Evolutionary conservation across 768 basidiomycete genomes (phyloP).

Genomic region (Pleurotus salmoneostramineus): DNA sequence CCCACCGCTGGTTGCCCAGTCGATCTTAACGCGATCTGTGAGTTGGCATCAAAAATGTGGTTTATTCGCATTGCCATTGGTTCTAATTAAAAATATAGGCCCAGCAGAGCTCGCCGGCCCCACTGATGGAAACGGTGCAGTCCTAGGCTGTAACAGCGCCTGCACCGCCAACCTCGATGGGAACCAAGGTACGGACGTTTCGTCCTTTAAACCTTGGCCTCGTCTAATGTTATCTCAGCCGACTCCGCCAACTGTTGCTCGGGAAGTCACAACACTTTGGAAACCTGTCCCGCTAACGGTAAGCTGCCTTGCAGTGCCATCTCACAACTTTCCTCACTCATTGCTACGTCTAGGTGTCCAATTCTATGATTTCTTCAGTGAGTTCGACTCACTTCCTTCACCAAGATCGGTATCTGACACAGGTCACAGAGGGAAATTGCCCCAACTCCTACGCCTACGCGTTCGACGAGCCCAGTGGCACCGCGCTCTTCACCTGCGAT

Average conservation of each 20-base stretch:
- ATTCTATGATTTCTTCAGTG: conserved; percentile 36
- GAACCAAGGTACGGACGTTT: conserved; percentile 27
- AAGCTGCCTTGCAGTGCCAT: not conserved
- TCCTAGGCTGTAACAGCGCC: not conserved
- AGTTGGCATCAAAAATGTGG: conserved; percentile 18
- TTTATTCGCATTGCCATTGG: no score
- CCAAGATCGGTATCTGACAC: not conserved
- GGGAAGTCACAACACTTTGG: conserved; percentile 45
- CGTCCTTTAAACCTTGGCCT: not conserved
- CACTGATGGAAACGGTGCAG: not conserved
- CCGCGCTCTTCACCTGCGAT: conserved; percentile 51
- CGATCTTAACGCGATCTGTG: conserved; percentile 57
- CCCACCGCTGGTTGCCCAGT: conserved; percentile 53
- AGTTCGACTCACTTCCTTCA: not conserved
- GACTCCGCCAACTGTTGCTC: conserved; percentile 69
- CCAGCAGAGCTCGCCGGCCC: not conserved
- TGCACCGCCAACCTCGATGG: conserved; percentile 24
- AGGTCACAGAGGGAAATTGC: conserved; percentile 29
- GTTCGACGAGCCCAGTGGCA: conserved; percentile 47
- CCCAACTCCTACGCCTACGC: conserved; percentile 51
- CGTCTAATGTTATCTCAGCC: conserved; percentile 19
- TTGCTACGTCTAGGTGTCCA: conserved; percentile 22
- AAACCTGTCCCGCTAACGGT: conserved; percentile 52
- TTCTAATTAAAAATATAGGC: conserved; percentile 8
- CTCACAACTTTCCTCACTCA: not conserved